phyloP scores from a whole-genome alignment of 495 filamentous ascomycete genomes.

The Beverwykella pulmonaria region DNA sequence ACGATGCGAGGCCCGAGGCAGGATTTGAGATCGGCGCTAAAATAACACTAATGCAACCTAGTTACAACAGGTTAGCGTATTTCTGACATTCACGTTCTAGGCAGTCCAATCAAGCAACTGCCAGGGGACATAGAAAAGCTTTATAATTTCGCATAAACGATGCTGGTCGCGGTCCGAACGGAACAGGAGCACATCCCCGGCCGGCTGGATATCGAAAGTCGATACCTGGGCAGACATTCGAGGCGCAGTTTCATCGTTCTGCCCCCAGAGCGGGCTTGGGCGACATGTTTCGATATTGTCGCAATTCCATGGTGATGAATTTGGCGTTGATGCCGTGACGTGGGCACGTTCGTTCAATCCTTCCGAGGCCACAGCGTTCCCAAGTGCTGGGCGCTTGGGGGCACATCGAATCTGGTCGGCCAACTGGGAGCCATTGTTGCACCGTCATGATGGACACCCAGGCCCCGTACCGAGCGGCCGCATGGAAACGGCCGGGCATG shows the following conservation, averaged over 20 bases:
- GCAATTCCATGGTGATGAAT: neutral
- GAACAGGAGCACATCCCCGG: neutral
- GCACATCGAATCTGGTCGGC: neutral
- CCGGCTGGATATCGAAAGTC: neutral
- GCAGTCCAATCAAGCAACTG: neutral
- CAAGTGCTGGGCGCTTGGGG: neutral
- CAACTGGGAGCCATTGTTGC: neutral
- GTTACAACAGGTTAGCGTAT: slow-evolving; percentile 18
- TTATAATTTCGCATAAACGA: neutral
- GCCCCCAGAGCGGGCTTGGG: neutral
- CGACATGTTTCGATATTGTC: neutral
- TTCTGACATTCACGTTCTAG: neutral
- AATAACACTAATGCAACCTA: slow-evolving; percentile 34
- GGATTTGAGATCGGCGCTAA: slow-evolving; percentile 16
- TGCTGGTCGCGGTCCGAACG: neutral
- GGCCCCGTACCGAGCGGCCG: slow-evolving; percentile 14
- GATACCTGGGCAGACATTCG: neutral
- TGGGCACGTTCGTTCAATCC: neutral
- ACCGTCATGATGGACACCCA: slow-evolving; percentile 9
- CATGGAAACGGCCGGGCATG: slow-evolving; percentile 5
- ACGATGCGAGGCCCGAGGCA: neutral
- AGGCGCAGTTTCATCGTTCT: neutral
- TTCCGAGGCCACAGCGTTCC: neutral
- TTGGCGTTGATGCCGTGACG: neutral
- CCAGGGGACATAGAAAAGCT: neutral